Conservation (phyloP, 2,329 filamentous ascomycete genomes). For the Sordariomycetes sp. region DNA sequence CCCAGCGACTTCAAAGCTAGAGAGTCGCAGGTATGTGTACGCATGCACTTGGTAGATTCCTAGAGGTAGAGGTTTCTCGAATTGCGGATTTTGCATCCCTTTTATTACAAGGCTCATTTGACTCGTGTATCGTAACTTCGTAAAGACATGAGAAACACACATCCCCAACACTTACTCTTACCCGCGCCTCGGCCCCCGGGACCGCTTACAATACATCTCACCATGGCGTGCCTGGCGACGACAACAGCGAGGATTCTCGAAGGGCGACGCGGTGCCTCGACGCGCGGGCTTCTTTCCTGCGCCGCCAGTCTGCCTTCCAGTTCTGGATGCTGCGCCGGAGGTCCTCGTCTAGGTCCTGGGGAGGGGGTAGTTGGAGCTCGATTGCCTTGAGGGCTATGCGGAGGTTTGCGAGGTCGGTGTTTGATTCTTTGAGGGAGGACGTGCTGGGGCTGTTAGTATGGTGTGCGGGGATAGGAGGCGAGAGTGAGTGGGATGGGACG, state of each 20-base stretch:
- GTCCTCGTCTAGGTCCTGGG: conserved; percentile 41
- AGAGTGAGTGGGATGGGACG: neutral
- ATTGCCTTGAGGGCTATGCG: conserved; percentile 49
- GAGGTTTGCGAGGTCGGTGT: conserved; percentile 47
- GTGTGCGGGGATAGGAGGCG: conserved; percentile 1
- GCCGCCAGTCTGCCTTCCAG: conserved; percentile 48
- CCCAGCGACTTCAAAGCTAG: too few species aligned
- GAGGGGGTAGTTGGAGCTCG: conserved; percentile 41
- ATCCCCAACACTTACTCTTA: too few species aligned
- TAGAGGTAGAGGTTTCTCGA: too few species aligned
- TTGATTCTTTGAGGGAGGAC: conserved; percentile 39
- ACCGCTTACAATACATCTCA: neutral
- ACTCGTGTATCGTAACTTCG: neutral
- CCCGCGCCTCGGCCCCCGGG: too few species aligned
- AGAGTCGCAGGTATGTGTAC: too few species aligned
- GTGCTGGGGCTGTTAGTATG: conserved; percentile 24
- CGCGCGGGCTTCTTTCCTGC: conserved; percentile 32
- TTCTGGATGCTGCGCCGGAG: conserved; percentile 43
- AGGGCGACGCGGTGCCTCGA: conserved; percentile 10
- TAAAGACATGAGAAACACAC: neutral
- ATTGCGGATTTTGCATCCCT: too few species aligned
- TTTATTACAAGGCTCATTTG: too few species aligned
- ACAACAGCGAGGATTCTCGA: neutral
- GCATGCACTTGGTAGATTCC: too few species aligned
- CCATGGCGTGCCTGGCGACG: neutral